Base-by-base conservation (phyloP, 805 yeast genomes). In the Sugiyamaella americana region DNA sequence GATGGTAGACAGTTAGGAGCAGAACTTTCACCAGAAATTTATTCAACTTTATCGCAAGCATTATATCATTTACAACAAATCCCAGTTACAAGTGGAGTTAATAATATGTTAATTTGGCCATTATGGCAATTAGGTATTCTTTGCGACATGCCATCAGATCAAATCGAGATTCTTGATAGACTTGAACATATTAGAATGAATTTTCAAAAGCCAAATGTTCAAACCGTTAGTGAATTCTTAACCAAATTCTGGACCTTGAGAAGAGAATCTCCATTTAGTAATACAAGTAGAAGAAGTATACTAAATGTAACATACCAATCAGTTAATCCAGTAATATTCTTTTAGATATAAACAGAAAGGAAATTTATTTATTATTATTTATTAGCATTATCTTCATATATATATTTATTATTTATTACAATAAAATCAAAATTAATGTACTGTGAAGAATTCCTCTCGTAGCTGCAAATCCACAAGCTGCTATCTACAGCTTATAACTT, bases 91-190 rank as follows among this genome's bases (percentile, higher is more conserved):
- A 37, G 46, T 20, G 34, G 41, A 6, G 16, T 43, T 40, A 41
- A 41, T 30, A 19, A 40, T 2, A 5, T 40, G 32, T 37, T 47
- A 26, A 30, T 46, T 2, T 51, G 52, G 52, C 51, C 55, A 19
- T 18, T 51, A 41, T 49, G 51, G 51, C 52, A 49, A 39, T 30
- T 49, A 17, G 55, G 55, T 16, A 38, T 47, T 20, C 23, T 37
- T 17, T 37, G 44, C 20, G 48, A 43, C 23, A n/a, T n/a, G 16
- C 40, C 18, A 2, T 40, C 35, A 4, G 41, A 39, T 18, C 49
- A 42, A 38, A 30, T 29, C 11, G 18, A 13, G 4, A 24, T 49
- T 26, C 37, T 23, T 5, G 39, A 38, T 22, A 19, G 45, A 13
- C 39, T 49, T 18, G 44, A 45, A 22, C 20, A 35, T 16, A 35